Evolutionary conservation across 257 asterid genomes (phyloP).

Genomic region (Nicotiana otophora): DNA sequence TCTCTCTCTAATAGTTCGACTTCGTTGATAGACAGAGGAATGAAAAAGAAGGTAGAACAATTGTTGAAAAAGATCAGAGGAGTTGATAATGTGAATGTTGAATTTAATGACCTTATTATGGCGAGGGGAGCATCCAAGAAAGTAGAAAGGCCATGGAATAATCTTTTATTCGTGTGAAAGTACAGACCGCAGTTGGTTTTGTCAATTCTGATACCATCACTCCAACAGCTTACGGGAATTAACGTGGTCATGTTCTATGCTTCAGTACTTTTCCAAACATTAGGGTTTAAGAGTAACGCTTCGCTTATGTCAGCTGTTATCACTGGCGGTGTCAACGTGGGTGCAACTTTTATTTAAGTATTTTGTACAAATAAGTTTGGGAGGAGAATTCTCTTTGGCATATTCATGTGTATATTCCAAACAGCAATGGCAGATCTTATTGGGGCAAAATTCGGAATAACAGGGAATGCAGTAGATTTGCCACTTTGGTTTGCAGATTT

Average conservation of each 20-base stretch:
- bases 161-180: background rate
- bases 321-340: conserved; percentile 8
- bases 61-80: background rate
- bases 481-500: background rate
- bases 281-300: conserved; percentile 12
- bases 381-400: conserved; percentile 11
- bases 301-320: conserved; percentile 15
- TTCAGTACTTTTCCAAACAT: conserved; percentile 15
- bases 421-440: conserved; percentile 13
- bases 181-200: conserved; percentile 16
- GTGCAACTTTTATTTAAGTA: conserved; percentile 9
- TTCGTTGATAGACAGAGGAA: background rate
- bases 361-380: conserved; percentile 5
- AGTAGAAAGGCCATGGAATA: background rate
- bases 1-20: background rate
- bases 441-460: conserved; percentile 11
- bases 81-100: background rate
- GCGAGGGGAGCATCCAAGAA: background rate
- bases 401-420: conserved; percentile 25
- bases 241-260: conserved; percentile 25
- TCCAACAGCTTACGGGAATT: conserved; percentile 22
- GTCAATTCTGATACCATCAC: conserved; percentile 11
- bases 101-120: background rate
- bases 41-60: background rate
- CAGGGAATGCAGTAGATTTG: conserved; percentile 12